Evolutionary conservation across 306 rosid genomes (phyloP), one percentile per base, ranked within the genome.

Genomic region (Canavalia gladiata): DNA sequence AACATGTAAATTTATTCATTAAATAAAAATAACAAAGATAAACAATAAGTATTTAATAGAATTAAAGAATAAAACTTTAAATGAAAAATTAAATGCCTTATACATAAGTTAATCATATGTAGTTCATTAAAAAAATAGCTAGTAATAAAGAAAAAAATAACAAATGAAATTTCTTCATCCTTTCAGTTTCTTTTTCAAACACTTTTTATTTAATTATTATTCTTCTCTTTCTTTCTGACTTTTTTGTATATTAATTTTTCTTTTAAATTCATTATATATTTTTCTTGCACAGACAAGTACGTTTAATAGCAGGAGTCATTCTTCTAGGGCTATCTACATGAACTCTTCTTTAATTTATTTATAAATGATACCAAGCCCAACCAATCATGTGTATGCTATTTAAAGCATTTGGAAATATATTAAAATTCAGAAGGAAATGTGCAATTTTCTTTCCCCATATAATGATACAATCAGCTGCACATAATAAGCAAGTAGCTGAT

Each of bases 381-480:
- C 8, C n/a, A n/a, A 39, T 29, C 30, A 42, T 29, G 29, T 5
- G 12, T 57, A 30, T 42, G 7, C 29, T 7, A 25, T 7, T 13
- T 28, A 39, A 28, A 10, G 6, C 75, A 69, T 47, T 72, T 8
- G 76, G 56, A 31, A 45, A 59, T 42, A 74, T 42, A 33, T 37
- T 10, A 33, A 45, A 31, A 46, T 46, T 46, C 71, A 46, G 47
- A 43, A 29, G 31, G 45, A 30, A 30, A 46, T 18, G 13, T 13
- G 34, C 25, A 75, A 46, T 12, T 57, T 74, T 42, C 57, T 74
- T 43, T 58, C 58, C 43, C 31, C 31, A 75, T 75, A 28, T 74
- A 57, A 6, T 57, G 7, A 42, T 41, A 43, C n/a, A 43, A 43
- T 59, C n/a, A 58, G 31, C 13, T 11, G 52, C n/a, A 59, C 33